Percentiles rank a stretch among this genome's conserved stretches.
Evolutionary conservation across 805 yeast genomes (phyloP).

Genomic region (Candida maesae): DNA sequence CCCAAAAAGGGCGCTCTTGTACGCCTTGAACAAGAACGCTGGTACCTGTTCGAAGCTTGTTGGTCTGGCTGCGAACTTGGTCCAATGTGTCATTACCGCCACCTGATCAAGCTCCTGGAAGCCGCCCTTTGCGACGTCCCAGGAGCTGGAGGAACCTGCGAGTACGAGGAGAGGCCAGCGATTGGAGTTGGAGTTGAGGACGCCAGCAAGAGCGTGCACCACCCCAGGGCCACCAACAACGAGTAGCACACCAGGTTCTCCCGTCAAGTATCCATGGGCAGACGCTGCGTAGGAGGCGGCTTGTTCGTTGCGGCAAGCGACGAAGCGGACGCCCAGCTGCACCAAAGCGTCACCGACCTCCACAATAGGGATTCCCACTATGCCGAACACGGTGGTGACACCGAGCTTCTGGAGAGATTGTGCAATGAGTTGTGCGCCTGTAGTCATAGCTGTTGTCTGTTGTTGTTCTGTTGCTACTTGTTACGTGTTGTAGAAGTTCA

Average conservation of each 20-base stretch:
- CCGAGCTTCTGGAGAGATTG: slow-evolving; percentile 43
- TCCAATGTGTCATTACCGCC: slow-evolving; percentile 40
- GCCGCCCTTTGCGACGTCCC: slow-evolving; percentile 52
- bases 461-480: neutral
- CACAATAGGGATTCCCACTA: slow-evolving; percentile 74
- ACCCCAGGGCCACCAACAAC: slow-evolving; percentile 79
- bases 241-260: slow-evolving; percentile 59
- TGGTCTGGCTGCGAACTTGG: slow-evolving; percentile 51
- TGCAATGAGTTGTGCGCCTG: slow-evolving; percentile 49
- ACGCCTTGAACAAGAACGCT: slow-evolving; percentile 41
- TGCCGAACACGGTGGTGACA: slow-evolving; percentile 57
- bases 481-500: neutral
- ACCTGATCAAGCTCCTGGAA: slow-evolving; percentile 73
- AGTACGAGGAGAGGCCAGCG: slow-evolving; percentile 63
- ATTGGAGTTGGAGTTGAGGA: slow-evolving; percentile 58
- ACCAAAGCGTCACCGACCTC: slow-evolving; percentile 64
- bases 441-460: slow-evolving; percentile 1
- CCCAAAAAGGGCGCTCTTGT: slow-evolving; percentile 41
- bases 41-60: slow-evolving; percentile 34
- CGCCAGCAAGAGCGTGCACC: slow-evolving; percentile 63
- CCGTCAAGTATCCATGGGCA: slow-evolving; percentile 61
- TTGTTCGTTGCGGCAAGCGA: slow-evolving; percentile 67
- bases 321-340: slow-evolving; percentile 48
- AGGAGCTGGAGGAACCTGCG: slow-evolving; percentile 56
- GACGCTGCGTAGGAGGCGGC: slow-evolving; percentile 76